A percentile compares a stretch with the other conserved stretches of the same genome.
Conservation (phyloP, 2,329 filamentous ascomycete species). For the Trichoderma sp. region DNA sequence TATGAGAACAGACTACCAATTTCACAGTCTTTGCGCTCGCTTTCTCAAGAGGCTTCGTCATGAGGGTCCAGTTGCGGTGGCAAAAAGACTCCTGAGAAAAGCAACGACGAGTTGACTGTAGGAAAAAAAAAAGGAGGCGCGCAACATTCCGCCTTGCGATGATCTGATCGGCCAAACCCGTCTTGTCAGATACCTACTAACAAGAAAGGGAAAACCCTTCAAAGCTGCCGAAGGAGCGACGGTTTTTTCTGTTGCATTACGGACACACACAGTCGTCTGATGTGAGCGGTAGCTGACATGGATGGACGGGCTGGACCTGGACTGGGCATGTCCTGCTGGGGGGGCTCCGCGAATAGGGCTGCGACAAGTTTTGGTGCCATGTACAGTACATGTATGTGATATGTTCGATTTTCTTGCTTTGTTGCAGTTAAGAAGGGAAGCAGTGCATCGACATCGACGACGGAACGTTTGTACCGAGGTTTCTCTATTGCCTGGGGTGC, state of each 20-base stretch:
- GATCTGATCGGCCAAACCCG: no score
- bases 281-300: conserved; percentile 21
- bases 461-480: no score
- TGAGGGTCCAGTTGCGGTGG: no score
- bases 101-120: no score
- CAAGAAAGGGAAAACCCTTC: neutral
- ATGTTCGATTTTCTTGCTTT: neutral
- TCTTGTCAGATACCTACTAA: no score
- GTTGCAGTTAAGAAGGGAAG: neutral
- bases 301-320: neutral
- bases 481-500: neutral
- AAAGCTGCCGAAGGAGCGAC: neutral
- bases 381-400: neutral
- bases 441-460: neutral
- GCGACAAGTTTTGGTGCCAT: conserved; percentile 21
- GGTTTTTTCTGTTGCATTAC: neutral
- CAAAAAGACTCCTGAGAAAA: no score
- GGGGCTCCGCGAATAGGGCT: conserved; percentile 26
- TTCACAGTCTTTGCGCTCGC: neutral
- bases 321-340: neutral
- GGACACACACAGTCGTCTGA: conserved; percentile 14
- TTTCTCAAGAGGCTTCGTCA: neutral
- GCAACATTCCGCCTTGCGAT: no score
- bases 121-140: no score
- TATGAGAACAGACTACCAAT: neutral